Conservation (phyloP, 2,329 filamentous ascomycete genomes). For the Fusarium staphyleae region DNA sequence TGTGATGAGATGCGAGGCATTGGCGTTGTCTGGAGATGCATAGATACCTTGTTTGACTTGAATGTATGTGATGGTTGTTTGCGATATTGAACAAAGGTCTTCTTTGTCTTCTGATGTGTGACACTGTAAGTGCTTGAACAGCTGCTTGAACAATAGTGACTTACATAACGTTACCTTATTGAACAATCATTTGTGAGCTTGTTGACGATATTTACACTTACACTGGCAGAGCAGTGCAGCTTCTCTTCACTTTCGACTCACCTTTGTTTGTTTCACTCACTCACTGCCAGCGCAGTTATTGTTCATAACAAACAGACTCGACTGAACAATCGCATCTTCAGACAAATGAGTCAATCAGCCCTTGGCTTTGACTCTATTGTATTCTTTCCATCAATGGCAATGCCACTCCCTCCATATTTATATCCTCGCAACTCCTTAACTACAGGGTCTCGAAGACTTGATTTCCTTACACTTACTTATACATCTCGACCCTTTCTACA, state of each 20-base stretch:
- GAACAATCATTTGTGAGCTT: too few relatives aligned
- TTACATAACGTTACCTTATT: too few relatives aligned
- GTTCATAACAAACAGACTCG: conserved; percentile 11
- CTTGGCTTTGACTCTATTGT: not conserved
- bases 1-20: conserved; percentile 10
- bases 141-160: too few relatives aligned
- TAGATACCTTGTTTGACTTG: conserved; percentile 36
- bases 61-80: too few relatives aligned
- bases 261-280: too few relatives aligned
- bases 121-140: too few relatives aligned
- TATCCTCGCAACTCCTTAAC: not conserved
- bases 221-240: not conserved
- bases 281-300: not conserved
- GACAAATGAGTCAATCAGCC: not conserved
- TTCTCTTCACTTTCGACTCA: not conserved
- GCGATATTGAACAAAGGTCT: conserved; percentile 13
- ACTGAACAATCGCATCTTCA: not conserved
- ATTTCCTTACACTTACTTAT: too few relatives aligned
- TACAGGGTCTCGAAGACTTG: too few relatives aligned
- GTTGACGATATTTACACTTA: too few relatives aligned
- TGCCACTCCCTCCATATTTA: not conserved
- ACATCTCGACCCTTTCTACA: not conserved
- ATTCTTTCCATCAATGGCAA: not conserved
- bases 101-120: too few relatives aligned
- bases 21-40: conserved; percentile 36